These are phyloP conservation scores for Yamadazyma pseudoaaseri DNA, from an alignment of 1,139 yeast genomes.

Conservation along the genomic window DNA sequence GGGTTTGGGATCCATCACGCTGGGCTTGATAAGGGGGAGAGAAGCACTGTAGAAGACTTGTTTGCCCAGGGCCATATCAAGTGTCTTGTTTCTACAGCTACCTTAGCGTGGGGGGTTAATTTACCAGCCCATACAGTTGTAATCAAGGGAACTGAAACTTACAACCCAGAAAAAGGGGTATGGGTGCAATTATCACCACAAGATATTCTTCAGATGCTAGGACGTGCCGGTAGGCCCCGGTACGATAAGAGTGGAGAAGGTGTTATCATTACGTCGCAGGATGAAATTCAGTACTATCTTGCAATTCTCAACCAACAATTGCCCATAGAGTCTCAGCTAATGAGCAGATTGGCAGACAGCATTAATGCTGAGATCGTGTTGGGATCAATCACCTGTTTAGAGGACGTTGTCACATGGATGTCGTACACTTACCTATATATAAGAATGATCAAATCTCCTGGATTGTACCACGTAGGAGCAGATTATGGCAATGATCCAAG, in stretches of 20 bases:
- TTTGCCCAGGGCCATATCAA: slow-evolving; percentile 85
- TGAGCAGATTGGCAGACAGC: slow-evolving; percentile 67
- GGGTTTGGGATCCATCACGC: slow-evolving; percentile 97
- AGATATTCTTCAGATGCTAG: slow-evolving; percentile 92
- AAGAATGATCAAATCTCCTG: slow-evolving; percentile 75
- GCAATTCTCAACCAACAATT: slow-evolving; percentile 87
- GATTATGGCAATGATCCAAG: slow-evolving; percentile 54
- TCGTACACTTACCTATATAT: slow-evolving; percentile 77
- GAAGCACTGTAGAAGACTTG: slow-evolving; percentile 77
- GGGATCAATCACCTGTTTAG: slow-evolving; percentile 60
- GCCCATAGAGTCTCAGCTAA: slow-evolving; percentile 88
- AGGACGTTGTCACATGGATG: slow-evolving; percentile 78
- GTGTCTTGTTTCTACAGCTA: slow-evolving; percentile 89
- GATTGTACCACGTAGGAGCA: slow-evolving; percentile 71
- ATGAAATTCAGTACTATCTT: slow-evolving; percentile 82
- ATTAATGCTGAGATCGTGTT: slow-evolving; percentile 85
- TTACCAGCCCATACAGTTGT: slow-evolving; percentile 96
- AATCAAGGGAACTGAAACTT: slow-evolving; percentile 91
- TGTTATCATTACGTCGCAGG: slow-evolving; percentile 83
- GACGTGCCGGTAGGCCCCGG: slow-evolving; percentile 97
- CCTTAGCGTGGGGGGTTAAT: slow-evolving; percentile 98
- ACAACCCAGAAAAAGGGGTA: slow-evolving; percentile 83
- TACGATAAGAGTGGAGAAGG: slow-evolving; percentile 94
- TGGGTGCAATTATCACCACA: slow-evolving; percentile 93
- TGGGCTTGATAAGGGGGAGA: slow-evolving; percentile 72